Evolutionary conservation across 2,329 filamentous ascomycete genomes (phyloP), one percentile per base, ranked within the genome.

Genomic region (Penicillium palitans): DNA sequence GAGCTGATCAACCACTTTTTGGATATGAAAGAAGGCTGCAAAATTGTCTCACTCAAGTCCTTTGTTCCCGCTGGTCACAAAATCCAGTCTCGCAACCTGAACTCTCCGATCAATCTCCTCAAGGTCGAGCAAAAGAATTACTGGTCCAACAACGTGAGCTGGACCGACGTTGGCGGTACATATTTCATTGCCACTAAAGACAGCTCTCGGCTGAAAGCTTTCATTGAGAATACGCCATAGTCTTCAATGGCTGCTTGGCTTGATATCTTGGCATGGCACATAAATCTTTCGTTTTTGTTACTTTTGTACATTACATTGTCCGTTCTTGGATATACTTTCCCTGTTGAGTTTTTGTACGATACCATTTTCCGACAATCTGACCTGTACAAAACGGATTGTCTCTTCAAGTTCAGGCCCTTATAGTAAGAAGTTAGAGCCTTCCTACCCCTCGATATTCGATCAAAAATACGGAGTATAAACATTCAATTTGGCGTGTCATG

Each of bases 171-270:
- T 52, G 87, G 88, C 27, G 93, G 93, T 29, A 85, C 87, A 56
- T 99, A 95, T 76, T 98, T 90, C 72, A 90, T 98, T 71, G 92
- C 93, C 57, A 92, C 85, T 13, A 90, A 91, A 76, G 91, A 91
- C 67, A 79, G 78, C 60, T 79, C 78, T 31, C 82, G 81, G 65
- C 70, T 84, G 67, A 76, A 80, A 63, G 72, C 73, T 5, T 85
- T 85, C 68, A 68, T 74, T 60, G 75, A 78, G 58, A 71, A 67
- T 53, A 71, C 73, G 64, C 55, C 66, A 42, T 74, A 58, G 71
- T 51, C 21, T 33, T 39, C 53, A 46, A 46, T 52, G 49, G 15
- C 27, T 33, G 5, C 37, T 31, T 52, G 24, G 55, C 24, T 42
- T 57, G 45, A 29, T 33, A 41, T 35, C 27, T 57, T 49, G 33